Conservation (phyloP, 768 basidiomycete genomes). For the Coprinopsis strossmayeri region DNA sequence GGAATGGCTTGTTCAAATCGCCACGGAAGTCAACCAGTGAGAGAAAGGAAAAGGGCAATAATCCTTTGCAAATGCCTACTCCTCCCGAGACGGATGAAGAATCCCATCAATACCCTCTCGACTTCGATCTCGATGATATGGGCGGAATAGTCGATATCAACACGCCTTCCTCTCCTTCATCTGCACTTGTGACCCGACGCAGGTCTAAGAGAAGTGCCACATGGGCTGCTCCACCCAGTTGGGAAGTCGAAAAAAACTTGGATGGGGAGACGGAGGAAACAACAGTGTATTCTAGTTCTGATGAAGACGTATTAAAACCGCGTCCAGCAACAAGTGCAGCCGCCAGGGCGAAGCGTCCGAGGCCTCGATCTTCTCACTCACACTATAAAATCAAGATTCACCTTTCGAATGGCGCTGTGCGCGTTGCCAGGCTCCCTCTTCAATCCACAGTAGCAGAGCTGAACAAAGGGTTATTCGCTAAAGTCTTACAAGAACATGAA, state of each 20-base stretch:
- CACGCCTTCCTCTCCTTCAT: slow-evolving; percentile 31
- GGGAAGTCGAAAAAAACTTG: slow-evolving; percentile 57
- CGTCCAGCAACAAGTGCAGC: no score
- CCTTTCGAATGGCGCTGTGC: slow-evolving; percentile 63
- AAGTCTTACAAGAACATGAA: slow-evolving; percentile 42
- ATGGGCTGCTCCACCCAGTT: slow-evolving; percentile 75
- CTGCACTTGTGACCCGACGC: slow-evolving; percentile 9
- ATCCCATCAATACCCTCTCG: slow-evolving; percentile 38
- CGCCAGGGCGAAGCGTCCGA: slow-evolving; percentile 3
- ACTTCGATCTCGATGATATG: slow-evolving; percentile 70
- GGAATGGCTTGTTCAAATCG: slow-evolving; percentile 4
- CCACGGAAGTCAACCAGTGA: slow-evolving; percentile 7
- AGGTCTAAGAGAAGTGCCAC: slow-evolving; percentile 22
- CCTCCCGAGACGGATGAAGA: slow-evolving; percentile 26
- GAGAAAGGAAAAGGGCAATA: slow-evolving; percentile 26
- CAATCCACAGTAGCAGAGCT: slow-evolving; percentile 65
- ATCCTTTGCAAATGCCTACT: slow-evolving; percentile 21
- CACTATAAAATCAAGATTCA: slow-evolving; percentile 69
- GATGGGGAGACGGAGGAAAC: slow-evolving; percentile 29
- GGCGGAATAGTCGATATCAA: slow-evolving; percentile 72
- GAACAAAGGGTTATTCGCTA: slow-evolving; percentile 52
- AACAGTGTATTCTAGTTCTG: slow-evolving; percentile 25
- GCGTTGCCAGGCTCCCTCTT: slow-evolving; percentile 59
- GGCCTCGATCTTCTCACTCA: slow-evolving; percentile 2
- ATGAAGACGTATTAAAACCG: no score